Percentiles rank a stretch among this genome's conserved stretches.
Evolutionary conservation across 2,329 filamentous ascomycete genomes (phyloP).

Genomic region (Ceratocystis cubensis): DNA sequence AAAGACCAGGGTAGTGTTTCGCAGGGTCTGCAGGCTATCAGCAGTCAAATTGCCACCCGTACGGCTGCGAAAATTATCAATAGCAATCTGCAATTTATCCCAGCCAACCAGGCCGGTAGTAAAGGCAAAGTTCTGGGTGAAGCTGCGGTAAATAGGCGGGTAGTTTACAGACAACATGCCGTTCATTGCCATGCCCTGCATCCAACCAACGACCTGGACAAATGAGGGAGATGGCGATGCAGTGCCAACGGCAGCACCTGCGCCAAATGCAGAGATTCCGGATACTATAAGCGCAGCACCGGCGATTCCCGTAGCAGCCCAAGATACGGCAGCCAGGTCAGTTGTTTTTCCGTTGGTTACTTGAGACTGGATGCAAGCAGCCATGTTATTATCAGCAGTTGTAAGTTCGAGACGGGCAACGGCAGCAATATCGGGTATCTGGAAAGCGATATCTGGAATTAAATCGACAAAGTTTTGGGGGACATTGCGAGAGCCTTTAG

Average conservation of each 20-base stretch:
- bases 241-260: conserved; percentile 41
- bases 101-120: conserved; percentile 74
- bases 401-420: conserved; percentile 65
- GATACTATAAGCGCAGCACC: conserved; percentile 68
- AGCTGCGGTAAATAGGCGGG: conserved; percentile 76
- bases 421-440: conserved; percentile 79
- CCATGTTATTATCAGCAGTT: conserved; percentile 41
- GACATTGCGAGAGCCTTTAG: conserved; percentile 58
- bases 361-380: conserved; percentile 72
- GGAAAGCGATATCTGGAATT: conserved; percentile 83
- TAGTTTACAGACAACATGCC: conserved; percentile 91
- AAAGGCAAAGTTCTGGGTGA: conserved; percentile 87
- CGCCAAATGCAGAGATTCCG: conserved; percentile 55
- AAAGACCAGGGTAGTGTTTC: conserved; percentile 64
- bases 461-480: conserved; percentile 56
- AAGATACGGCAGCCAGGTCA: conserved; percentile 62
- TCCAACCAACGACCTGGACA: conserved; percentile 72
- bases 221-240: conserved; percentile 64
- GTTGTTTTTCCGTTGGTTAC: conserved; percentile 82
- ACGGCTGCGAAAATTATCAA: conserved; percentile 65
- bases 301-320: conserved; percentile 70
- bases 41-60: conserved; percentile 80
- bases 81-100: conserved; percentile 64
- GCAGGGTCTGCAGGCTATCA: conserved; percentile 63
- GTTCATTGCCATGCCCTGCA: conserved; percentile 88